Evolutionary conservation across 1,284 basidiomycete genomes (phyloP).

Genomic region (Ceratobasidium sp.): DNA sequence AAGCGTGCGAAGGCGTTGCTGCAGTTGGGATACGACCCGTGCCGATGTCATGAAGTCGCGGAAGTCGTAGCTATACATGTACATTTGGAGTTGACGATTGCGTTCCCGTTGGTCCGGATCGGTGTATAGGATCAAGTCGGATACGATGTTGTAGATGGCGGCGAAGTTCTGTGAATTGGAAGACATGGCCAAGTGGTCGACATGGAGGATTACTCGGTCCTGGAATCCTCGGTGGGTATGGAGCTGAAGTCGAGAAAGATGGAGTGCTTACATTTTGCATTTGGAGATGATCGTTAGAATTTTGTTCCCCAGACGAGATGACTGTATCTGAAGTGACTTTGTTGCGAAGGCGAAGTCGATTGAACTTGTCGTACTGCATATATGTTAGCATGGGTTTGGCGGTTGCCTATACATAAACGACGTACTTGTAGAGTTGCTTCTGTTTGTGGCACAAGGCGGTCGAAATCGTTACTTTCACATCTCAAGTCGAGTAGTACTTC

Average conservation of each 20-base stretch:
- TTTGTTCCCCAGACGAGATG: slow-evolving; percentile 55
- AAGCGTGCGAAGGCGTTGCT: slow-evolving; percentile 77
- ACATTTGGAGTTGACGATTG: slow-evolving; percentile 80
- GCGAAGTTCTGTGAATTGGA: slow-evolving; percentile 89
- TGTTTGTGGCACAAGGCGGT: slow-evolving; percentile 90
- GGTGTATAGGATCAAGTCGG: slow-evolving; percentile 86
- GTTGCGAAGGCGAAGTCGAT: slow-evolving; percentile 85
- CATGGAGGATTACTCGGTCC: slow-evolving; percentile 84
- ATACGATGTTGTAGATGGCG: slow-evolving; percentile 89
- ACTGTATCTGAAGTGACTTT: slow-evolving; percentile 66
- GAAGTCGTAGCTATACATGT: slow-evolving; percentile 92
- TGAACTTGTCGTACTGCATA: slow-evolving; percentile 91
- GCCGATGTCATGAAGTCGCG: slow-evolving; percentile 77
- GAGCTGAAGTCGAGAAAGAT: slow-evolving; percentile 13
- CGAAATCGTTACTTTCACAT: slow-evolving; percentile 84
- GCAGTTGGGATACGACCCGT: slow-evolving; percentile 77
- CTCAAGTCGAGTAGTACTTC: slow-evolving; percentile 89
- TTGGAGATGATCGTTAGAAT: slow-evolving; percentile 73
- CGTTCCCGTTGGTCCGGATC: slow-evolving; percentile 85
- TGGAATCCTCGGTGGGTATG: slow-evolving; percentile 53
- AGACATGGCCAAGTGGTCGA: slow-evolving; percentile 89
- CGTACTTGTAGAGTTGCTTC: slow-evolving; percentile 72
- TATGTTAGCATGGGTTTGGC: neutral
- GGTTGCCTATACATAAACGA: neutral
- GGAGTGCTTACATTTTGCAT: slow-evolving; percentile 73